Percentiles rank a stretch among this genome's conserved stretches.
Evolutionary conservation across 1,284 basidiomycete genomes (phyloP).

Genomic region (Ganoderma lucidum): DNA sequence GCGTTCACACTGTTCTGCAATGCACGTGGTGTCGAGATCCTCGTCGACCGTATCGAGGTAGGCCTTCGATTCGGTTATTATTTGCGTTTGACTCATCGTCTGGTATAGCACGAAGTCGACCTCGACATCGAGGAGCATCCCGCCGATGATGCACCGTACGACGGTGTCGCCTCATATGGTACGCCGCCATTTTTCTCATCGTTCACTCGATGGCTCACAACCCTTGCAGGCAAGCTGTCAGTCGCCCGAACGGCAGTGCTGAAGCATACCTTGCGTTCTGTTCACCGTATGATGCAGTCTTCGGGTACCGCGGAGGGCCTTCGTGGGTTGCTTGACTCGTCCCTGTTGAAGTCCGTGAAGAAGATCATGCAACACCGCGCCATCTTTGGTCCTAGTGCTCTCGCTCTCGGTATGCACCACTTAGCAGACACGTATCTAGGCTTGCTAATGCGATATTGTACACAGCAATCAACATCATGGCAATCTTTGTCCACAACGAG

Average conservation of each 20-base stretch:
- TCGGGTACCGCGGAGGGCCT: conserved; percentile 95
- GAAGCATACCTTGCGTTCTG: conserved; percentile 92
- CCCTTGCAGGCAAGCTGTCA: conserved; percentile 62
- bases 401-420: conserved; percentile 73
- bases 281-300: conserved; percentile 97
- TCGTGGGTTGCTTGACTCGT: conserved; percentile 93
- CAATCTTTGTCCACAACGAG: conserved; percentile 99
- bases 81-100: conserved; percentile 22
- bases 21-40: conserved; percentile 84
- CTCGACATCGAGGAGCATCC: conserved; percentile 68
- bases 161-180: conserved; percentile 67
- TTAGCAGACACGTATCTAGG: conserved; percentile 5
- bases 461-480: conserved; percentile 94
- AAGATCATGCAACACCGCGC: conserved; percentile 86
- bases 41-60: conserved; percentile 90
- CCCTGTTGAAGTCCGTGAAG: conserved; percentile 88
- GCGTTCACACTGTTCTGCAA: conserved; percentile 91
- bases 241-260: conserved; percentile 77
- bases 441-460: conserved; percentile 15
- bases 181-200: conserved; percentile 32
- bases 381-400: conserved; percentile 88
- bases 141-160: conserved; percentile 51
- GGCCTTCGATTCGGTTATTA: conserved; percentile 34
- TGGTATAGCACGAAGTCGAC: conserved; percentile 72
- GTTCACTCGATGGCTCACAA: not conserved